Percentiles rank a stretch among this genome's conserved stretches.
Conservation (phyloP, 495 filamentous ascomycete species). For the Cryomyces minteri region DNA sequence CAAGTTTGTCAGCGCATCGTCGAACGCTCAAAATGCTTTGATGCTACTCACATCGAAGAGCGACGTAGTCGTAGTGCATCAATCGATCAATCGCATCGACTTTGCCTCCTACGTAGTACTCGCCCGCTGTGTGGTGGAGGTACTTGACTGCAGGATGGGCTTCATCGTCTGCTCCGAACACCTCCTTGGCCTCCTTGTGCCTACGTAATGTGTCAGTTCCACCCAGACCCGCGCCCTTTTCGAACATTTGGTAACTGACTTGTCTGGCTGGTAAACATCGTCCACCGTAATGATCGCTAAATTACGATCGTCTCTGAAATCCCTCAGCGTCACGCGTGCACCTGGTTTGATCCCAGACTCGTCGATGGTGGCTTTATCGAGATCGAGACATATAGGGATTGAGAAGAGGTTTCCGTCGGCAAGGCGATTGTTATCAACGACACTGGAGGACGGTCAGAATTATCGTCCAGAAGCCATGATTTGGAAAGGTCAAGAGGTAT, state of each 20-base stretch:
- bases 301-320: conserved; percentile 91
- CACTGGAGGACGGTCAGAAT: conserved; percentile 28
- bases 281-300: conserved; percentile 91
- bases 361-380: conserved; percentile 52
- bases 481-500: conserved; percentile 7
- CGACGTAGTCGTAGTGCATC: conserved; percentile 98
- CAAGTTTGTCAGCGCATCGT: conserved; percentile 4
- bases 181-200: conserved; percentile 71
- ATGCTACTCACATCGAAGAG: conserved; percentile 57
- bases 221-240: too few relatives aligned
- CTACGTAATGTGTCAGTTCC: conserved; percentile 28
- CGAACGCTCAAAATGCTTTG: neutral
- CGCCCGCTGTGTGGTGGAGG: conserved; percentile 57
- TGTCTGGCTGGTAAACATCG: conserved; percentile 91
- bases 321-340: conserved; percentile 66
- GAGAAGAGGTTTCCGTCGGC: conserved; percentile 83
- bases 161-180: conserved; percentile 85
- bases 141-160: conserved; percentile 85
- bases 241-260: conserved; percentile 36
- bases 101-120: conserved; percentile 91
- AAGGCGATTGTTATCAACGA: conserved; percentile 72
- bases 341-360: conserved; percentile 58
- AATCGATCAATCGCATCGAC: conserved; percentile 84
- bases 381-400: conserved; percentile 91
- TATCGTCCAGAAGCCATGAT: neutral